Evolutionary conservation across 2,329 filamentous ascomycete species (phyloP).

Genomic region (Diplodia sapinea): DNA sequence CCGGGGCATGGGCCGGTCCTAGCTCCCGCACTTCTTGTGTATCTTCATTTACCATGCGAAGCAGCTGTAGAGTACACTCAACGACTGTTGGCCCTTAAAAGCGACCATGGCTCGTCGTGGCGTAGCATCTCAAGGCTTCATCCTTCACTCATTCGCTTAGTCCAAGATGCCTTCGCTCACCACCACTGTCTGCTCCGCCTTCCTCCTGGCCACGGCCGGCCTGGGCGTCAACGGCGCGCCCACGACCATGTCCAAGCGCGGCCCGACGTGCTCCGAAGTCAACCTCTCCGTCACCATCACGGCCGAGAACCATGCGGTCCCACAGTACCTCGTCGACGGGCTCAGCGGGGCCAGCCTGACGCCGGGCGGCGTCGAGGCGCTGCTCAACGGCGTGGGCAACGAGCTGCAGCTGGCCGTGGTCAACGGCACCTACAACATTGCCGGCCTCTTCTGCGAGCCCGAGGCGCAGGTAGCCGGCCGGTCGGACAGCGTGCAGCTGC

Average conservation of each 20-base stretch:
- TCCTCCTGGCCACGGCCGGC: neutral
- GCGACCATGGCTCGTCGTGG: neutral
- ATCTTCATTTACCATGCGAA: slow-evolving; percentile 12
- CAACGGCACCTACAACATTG: slow-evolving; percentile 21
- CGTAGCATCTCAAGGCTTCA: neutral
- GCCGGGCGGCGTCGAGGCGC: neutral
- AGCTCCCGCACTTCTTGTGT: neutral
- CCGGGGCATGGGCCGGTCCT: neutral
- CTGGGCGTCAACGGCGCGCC: neutral
- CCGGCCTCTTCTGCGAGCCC: slow-evolving; percentile 24
- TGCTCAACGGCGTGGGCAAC: slow-evolving; percentile 20
- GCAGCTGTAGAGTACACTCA: neutral
- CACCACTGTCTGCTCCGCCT: neutral
- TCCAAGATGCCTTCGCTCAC: slow-evolving; percentile 20
- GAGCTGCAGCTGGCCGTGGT: slow-evolving; percentile 17
- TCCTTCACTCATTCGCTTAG: neutral
- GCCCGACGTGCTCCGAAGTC: slow-evolving; percentile 10
- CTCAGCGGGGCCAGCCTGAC: neutral
- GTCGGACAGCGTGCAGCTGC: slow-evolving; percentile 40
- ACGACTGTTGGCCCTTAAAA: neutral
- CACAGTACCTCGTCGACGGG: slow-evolving; percentile 9
- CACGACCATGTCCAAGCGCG: neutral
- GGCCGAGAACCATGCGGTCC: slow-evolving; percentile 1
- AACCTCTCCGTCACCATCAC: slow-evolving; percentile 13
- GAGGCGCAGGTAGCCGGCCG: slow-evolving; percentile 5